Base-by-base conservation (phyloP, 179 eudicot species). In the Actinidia arguta region DNA sequence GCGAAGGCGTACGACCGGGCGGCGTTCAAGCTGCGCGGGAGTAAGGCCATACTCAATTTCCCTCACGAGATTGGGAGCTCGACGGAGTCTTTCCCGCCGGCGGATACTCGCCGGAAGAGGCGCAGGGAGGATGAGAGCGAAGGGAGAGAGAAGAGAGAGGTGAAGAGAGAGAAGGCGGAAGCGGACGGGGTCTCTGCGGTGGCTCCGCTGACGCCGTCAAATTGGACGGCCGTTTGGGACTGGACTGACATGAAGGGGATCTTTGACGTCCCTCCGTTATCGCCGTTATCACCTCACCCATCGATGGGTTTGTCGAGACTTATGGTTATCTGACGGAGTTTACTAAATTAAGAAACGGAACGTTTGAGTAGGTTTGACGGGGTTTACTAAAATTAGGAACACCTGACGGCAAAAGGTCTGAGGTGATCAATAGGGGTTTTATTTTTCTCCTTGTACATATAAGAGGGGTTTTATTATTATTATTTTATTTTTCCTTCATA, bases 31-130 rank as follows among this genome's bases (percentile, higher is more conserved):
- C 39, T 83, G 11, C 75, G 86, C 1, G 83, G 86, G 9, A 74
- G 86, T 42, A 83, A 83, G 73, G 86, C 86, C 7, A 83, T 83
- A 31, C 63, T 83, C 63, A 83, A 83, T 48, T 83, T 83, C 71
- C 86, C 86, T 8, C 75, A 54, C 4, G 86, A 83, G 11, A 55
- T 80, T 56, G 83, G 64, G n/a, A 55, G 24, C 18, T 13, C 52
- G 10, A 8, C 47, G 39, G 80, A 71, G 31, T 14, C 27, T 13
- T 6, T 9, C 14, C 27, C 76, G 5, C 16, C 80, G 62, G 59
- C 12, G 25, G 12, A 73, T 16, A 54, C 12, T 58, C 13, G 74
- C 39, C 54, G 70, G 75, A 83, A 80, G 39, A 79, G 83, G 10
- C 1, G 67, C 3, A 54, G 82, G 6, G 81, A 51, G 12, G 74